Percentiles rank a stretch among this genome's conserved stretches.
These are phyloP conservation scores for Cutaneotrichosporon dermatis DNA, from an alignment of 1,284 basidiomycete species.

Conservation along the genomic window DNA sequence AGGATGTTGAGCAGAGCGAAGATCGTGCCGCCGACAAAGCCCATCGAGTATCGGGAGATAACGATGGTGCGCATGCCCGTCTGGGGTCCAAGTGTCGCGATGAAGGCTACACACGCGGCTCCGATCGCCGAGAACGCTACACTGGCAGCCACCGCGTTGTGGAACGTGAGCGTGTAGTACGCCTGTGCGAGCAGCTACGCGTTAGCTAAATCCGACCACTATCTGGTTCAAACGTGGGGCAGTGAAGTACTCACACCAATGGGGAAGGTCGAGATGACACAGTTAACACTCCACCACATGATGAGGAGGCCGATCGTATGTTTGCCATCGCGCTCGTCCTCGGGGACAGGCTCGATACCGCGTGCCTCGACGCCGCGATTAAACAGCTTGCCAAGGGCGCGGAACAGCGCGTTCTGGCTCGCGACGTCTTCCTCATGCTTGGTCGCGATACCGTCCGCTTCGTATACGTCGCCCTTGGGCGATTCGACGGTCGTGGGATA, in stretches of 20 bases:
- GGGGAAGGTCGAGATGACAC: slow-evolving; percentile 57
- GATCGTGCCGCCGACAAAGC: slow-evolving; percentile 25
- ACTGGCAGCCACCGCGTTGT: slow-evolving; percentile 45
- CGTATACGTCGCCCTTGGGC: too few relatives aligned
- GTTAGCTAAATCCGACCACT: neutral
- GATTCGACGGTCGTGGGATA: too few relatives aligned
- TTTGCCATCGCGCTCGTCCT: slow-evolving; percentile 24
- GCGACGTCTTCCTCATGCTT: slow-evolving; percentile 3
- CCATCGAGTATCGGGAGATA: slow-evolving; percentile 12
- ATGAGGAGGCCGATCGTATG: slow-evolving; percentile 29
- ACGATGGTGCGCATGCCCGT: slow-evolving; percentile 63
- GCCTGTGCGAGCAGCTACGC: slow-evolving; percentile 53
- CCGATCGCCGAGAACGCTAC: slow-evolving; percentile 47
- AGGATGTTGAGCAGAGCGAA: slow-evolving; percentile 60
- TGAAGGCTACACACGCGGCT: slow-evolving; percentile 51
- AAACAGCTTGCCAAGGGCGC: slow-evolving; percentile 22
- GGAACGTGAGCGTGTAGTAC: slow-evolving; percentile 56
- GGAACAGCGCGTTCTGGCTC: slow-evolving; percentile 13
- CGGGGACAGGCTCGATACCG: slow-evolving; percentile 35
- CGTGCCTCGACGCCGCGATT: slow-evolving; percentile 31
- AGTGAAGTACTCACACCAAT: slow-evolving; percentile 49
- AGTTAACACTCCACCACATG: slow-evolving; percentile 36
- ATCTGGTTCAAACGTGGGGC: neutral
- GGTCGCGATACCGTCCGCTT: too few relatives aligned
- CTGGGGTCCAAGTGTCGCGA: slow-evolving; percentile 60